phyloP scores from a whole-genome alignment of 2,329 filamentous ascomycete genomes.

The Fusarium hainanense region DNA sequence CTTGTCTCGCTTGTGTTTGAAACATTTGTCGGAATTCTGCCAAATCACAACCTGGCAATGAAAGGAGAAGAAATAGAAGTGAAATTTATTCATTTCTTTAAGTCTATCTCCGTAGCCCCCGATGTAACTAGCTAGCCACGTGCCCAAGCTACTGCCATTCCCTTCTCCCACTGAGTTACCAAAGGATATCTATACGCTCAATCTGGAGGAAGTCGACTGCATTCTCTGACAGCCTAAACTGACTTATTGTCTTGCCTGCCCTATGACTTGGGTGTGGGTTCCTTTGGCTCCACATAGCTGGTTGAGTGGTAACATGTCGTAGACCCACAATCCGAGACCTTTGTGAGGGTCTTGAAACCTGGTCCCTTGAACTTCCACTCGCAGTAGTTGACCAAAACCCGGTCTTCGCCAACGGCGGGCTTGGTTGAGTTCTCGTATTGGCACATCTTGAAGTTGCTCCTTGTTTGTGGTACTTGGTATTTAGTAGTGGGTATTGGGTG shows the following conservation, averaged over 20 bases:
- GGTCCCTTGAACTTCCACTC: not conserved
- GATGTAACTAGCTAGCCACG: too few species aligned
- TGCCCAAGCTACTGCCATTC: too few species aligned
- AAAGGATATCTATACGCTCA: too few species aligned
- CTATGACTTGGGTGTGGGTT: not conserved
- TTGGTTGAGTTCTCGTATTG: not conserved
- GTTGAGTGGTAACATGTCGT: not conserved
- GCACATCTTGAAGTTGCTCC: not conserved
- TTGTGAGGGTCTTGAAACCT: not conserved
- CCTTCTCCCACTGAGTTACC: too few species aligned
- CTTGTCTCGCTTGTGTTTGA: too few species aligned
- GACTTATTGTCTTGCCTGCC: not conserved
- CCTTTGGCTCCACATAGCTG: not conserved
- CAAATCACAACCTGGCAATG: too few species aligned
- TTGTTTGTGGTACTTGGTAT: not conserved
- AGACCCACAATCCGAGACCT: not conserved
- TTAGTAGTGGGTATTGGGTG: too few species aligned
- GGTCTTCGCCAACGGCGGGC: not conserved
- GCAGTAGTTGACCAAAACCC: not conserved
- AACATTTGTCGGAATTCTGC: too few species aligned
- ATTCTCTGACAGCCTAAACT: fast-evolving
- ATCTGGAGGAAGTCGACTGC: fast-evolving
- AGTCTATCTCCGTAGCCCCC: fast-evolving
- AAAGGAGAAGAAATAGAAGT: too few species aligned
- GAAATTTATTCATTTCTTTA: too few species aligned